Conservation (phyloP, 805 yeast species). For the Priceomyces melissophilus region DNA sequence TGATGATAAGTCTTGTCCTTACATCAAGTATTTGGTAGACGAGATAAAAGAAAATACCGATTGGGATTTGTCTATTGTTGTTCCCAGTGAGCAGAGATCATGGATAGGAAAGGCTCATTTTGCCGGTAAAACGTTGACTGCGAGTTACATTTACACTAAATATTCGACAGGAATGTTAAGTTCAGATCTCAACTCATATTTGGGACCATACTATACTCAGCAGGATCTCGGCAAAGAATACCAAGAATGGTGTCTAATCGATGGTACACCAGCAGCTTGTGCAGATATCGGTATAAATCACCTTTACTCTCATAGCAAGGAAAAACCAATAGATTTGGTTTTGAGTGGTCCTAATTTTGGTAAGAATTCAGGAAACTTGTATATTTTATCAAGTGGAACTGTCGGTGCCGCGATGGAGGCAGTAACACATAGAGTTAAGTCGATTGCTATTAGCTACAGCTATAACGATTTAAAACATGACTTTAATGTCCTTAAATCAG, state of each 20-base stretch:
- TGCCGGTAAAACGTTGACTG: constrained; percentile 64
- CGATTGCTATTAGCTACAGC: constrained; percentile 87
- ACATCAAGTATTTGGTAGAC: constrained; percentile 75
- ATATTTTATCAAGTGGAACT: constrained; percentile 89
- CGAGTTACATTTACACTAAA: constrained; percentile 60
- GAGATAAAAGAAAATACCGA: constrained; percentile 61
- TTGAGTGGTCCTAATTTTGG: constrained; percentile 96
- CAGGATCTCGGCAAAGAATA: constrained; percentile 36
- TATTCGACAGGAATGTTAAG: constrained; percentile 38
- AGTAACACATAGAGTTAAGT: constrained; percentile 61
- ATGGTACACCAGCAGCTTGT: constrained; percentile 96
- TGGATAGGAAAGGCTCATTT: constrained; percentile 99
- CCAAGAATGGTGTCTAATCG: constrained; percentile 83
- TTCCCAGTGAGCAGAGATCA: constrained; percentile 83
- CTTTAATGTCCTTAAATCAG: constrained; percentile 51
- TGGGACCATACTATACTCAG: constrained; percentile 65
- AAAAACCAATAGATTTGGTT: constrained; percentile 74
- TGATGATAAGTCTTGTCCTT: constrained; percentile 74
- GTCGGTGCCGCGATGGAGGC: constrained; percentile 98
- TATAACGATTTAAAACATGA: constrained; percentile 55
- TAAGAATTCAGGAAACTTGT: constrained; percentile 83
- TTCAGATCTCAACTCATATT: constrained; percentile 38
- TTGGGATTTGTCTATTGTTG: constrained; percentile 82
- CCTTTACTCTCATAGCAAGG: constrained; percentile 41
- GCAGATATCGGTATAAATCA: constrained; percentile 86